Evolutionary conservation across 2,329 filamentous ascomycete genomes (phyloP), one percentile per base, ranked within the genome.

Genomic region (Botrytis sinoallii): DNA sequence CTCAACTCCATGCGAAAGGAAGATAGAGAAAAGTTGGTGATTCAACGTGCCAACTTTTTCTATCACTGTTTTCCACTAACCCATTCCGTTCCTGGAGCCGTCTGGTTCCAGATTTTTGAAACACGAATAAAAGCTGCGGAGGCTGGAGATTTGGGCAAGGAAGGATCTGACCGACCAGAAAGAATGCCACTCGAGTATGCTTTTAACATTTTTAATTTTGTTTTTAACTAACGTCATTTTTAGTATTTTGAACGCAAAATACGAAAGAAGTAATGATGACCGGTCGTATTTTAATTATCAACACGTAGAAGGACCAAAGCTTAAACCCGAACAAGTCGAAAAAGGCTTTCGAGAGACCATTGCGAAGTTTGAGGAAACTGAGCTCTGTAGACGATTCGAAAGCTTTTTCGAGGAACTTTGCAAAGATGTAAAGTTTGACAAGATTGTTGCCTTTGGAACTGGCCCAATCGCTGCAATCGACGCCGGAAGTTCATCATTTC

Each of bases 41-140:
- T 60, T 20, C 4, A 35, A 38, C 32, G 18, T 20, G 20, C 57
- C 18, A 60, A 14, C 32, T 60, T 25, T 35, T 59, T 55, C 25
- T n/a, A 55, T 55, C 25, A 29, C 16, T 55, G 25, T 16, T 55
- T 3, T n/a, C 25, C 52, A 55, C n/a, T 25, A 29, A 0, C 12
- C 25, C 10, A 55, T 55, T 12, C 52, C 25, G 0, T n/a, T 55
- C 0, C 1, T 7, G 0, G 3, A 29, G n/a, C 12, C 22, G 38
- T 0, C 38, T 0, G 6, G 38, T 0, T 0, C 4, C 16, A 18
- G 16, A 4, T 18, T 44, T 7, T 0, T 1, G 7, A 0, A 22
- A 46, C 2, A 20, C 18, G 7, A 9, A 0, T 0, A 1, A 20
- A 46, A 14, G 46, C 46, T 52, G 46, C 46, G 22, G 0, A 52